Evolutionary conservation across 768 basidiomycete species (phyloP), one percentile per base, ranked within the genome.

Genomic region (Phylloporus sp.): DNA sequence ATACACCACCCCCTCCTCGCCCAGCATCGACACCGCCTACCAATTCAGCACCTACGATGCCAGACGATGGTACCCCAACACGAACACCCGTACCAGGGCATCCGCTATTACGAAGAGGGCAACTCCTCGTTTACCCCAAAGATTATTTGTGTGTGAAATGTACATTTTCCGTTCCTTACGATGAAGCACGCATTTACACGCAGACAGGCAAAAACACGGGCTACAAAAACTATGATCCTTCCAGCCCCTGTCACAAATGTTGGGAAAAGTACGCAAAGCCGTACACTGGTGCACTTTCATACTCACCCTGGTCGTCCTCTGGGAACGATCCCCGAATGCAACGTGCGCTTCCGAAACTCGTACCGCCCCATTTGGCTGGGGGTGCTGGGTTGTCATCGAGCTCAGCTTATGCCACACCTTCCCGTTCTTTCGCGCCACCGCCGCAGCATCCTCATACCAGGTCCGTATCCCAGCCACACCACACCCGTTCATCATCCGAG

Each of bases 261-360:
- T 92, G 89, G 90, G 70, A 76, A 6, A 84, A 82, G 57, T 84
- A 85, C 66, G 75, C 76, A 1, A 81, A 78, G 56, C 72, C 77
- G 0, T 91, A 82, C 66, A 61, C 72, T 0, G 85, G 85, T 3
- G 78, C 85, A 5, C 68, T 90, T 15, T 72, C 75, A 0, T 84
- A 82, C 59, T 76, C 79, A 46, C 56, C 74, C 11, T 77, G 79
- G 63, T 50, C 66, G 1, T 49, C 68, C 2, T 55, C 64, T 0
- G 47, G 40, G 16, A 59, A 54, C 3, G 47, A 57, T 45, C 50
- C 59, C 7, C 56, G 65, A 34, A 67, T 69, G 58, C 67, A 68
- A 38, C 66, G 67, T 22, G 44, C 67, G 13, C 59, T 68, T 10
- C 65, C 69, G 8, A 60, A 42, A 22, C 61, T 61, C 24, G 38